Percentiles rank a stretch among this genome's conserved stretches.
These are phyloP conservation scores for Tricholoma furcatifolium DNA, from an alignment of 768 basidiomycete species.

Conservation along the genomic window DNA sequence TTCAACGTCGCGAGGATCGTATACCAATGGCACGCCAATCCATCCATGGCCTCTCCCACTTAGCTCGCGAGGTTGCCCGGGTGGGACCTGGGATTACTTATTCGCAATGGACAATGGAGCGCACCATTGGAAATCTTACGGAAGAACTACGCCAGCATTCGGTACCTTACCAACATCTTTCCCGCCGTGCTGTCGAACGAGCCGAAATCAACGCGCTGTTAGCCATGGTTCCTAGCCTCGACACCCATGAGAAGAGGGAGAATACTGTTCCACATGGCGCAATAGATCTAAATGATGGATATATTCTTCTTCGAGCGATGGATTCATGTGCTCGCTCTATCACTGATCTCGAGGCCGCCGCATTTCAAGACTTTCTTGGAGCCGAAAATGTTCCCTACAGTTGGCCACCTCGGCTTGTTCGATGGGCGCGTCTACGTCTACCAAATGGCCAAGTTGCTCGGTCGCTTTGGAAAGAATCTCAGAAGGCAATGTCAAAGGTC, in stretches of 20 bases:
- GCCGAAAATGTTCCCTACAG: too few species aligned
- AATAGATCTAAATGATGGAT: constrained; percentile 19
- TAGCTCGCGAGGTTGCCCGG: constrained; percentile 4
- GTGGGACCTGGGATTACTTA: constrained; percentile 13
- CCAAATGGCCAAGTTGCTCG: not conserved
- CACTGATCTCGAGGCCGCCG: not conserved
- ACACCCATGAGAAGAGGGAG: not conserved
- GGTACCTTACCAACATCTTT: constrained; percentile 20
- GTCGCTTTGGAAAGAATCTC: not conserved
- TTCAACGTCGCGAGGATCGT: constrained; percentile 18
- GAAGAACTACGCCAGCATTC: constrained; percentile 19
- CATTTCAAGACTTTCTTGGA: constrained; percentile 1
- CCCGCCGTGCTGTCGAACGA: constrained; percentile 13
- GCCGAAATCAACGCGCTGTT: constrained; percentile 20
- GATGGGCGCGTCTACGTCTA: not conserved
- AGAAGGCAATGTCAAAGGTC: not conserved
- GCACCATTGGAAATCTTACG: too few species aligned
- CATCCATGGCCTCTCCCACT: constrained; percentile 24
- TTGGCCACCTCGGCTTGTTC: too few species aligned
- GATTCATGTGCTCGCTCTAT: constrained; percentile 11
- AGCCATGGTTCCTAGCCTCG: constrained; percentile 20
- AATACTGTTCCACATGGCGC: constrained; percentile 6
- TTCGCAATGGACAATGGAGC: too few species aligned
- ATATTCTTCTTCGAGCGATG: constrained; percentile 18
- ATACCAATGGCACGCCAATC: constrained; percentile 34